A percentile compares a stretch with the other conserved stretches of the same genome.
Conservation (phyloP, 345 rosid genomes). For the Angophora floribunda region DNA sequence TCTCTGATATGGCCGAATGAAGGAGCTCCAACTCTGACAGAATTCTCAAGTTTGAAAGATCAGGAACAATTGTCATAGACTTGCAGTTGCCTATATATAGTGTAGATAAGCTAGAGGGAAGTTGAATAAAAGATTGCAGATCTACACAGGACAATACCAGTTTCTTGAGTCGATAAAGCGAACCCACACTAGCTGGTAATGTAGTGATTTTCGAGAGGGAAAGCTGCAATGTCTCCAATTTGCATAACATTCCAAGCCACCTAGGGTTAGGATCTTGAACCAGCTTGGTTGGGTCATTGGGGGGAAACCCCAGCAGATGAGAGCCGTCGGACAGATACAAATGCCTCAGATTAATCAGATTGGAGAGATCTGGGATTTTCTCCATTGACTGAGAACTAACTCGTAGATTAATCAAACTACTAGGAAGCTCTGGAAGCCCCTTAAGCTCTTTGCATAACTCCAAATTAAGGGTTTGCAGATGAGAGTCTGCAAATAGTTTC, state of each 20-base stretch:
- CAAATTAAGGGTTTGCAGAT: conserved; percentile 1
- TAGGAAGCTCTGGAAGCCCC: conserved; percentile 1
- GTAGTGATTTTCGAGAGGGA: conserved; percentile 1
- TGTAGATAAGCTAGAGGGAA: conserved; percentile 1
- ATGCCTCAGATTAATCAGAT: background rate
- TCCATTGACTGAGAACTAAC: conserved; percentile 4
- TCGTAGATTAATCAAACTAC: background rate
- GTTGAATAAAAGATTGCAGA: background rate
- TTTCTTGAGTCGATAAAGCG: background rate
- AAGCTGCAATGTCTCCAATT: conserved; percentile 3
- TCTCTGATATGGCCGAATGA: background rate
- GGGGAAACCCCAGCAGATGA: conserved; percentile 4
- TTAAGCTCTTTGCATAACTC: background rate
- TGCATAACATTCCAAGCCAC: conserved; percentile 3
- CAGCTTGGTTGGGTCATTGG: background rate
- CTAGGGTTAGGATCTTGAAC: background rate
- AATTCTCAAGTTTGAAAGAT: conserved; percentile 1
- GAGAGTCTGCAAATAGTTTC: background rate
- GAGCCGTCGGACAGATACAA: background rate
- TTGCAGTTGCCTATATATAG: conserved; percentile 7
- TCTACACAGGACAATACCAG: conserved; percentile 6
- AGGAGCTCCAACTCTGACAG: conserved; percentile 7
- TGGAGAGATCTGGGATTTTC: background rate
- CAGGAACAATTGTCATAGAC: conserved; percentile 3
- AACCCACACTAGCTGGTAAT: background rate